Evolutionary conservation across 1,139 yeast species (phyloP).

Genomic region (Kurtzmaniella quercitrusa): DNA sequence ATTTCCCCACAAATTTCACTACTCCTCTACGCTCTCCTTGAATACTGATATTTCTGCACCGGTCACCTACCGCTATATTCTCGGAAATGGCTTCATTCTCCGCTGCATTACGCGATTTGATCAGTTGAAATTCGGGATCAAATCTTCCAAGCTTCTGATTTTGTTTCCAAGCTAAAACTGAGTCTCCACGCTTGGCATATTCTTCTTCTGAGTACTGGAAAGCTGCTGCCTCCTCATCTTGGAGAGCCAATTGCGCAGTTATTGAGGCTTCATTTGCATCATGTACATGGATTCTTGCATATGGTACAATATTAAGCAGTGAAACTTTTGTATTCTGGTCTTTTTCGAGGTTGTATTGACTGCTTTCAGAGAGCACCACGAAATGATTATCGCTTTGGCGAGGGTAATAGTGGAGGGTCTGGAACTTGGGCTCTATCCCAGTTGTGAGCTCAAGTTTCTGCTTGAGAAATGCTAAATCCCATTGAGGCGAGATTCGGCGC

Average conservation of each 20-base stretch:
- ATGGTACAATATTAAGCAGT: conserved; percentile 26
- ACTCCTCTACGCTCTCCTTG: conserved; percentile 63
- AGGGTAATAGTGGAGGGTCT: conserved; percentile 49
- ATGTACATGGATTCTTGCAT: conserved; percentile 47
- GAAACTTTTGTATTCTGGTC: conserved; percentile 11
- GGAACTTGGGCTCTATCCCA: conserved; percentile 66
- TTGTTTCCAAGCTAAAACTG: conserved; percentile 77
- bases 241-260: conserved; percentile 35
- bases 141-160: conserved; percentile 67
- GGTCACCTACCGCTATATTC: conserved; percentile 26
- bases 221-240: conserved; percentile 27
- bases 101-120: conserved; percentile 14
- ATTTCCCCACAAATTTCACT: conserved; percentile 63
- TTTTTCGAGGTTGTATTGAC: conserved; percentile 14
- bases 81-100: conserved; percentile 16
- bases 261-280: conserved; percentile 53
- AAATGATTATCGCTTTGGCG: conserved; percentile 36
- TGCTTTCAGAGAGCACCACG: conserved; percentile 17
- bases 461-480: conserved; percentile 58
- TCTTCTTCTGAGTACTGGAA: conserved; percentile 64
- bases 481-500: conserved; percentile 58
- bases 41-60: conserved; percentile 41
- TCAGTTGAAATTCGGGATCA: conserved; percentile 46
- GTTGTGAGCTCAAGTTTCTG: conserved; percentile 65
- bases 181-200: conserved; percentile 54